Evolutionary conservation across 192 early-diverging fungal genomes (phyloP), one percentile per base, ranked within the genome.

Genomic region (Coemansia sp.): DNA sequence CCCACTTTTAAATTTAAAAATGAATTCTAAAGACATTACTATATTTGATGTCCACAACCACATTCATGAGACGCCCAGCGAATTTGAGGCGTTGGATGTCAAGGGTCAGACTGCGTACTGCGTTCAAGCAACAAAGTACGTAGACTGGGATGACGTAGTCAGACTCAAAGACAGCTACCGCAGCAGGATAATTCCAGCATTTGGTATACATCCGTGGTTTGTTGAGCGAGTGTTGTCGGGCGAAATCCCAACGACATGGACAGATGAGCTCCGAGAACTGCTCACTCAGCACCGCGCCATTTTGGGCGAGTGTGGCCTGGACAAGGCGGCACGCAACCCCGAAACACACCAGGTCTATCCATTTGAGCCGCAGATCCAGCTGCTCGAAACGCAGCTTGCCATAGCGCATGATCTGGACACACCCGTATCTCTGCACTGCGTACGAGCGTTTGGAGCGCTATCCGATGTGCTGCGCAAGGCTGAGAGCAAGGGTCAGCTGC

Each of bases 401-500:
- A 62, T 97, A 22, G 93, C 93, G 4, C 82, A 83, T 17, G 84
- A 86, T 5, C 60, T 91, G 23, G 29, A 74, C 22, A 76, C 88
- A 11, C 80, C 86, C 0, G 87, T 91, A 19, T 91, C 87, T 31
- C 70, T 94, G 41, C 93, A 96, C 68, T 87, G 86, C 62, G 94
- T 96, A 21, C 90, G 87, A 48, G 86, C 87, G 17, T 88, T 88
- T 56, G 91, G 91, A 1, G 57, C 77, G 16, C 61, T 91, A 64
- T 75, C 61, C 25, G 82, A 72, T 54, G 69, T 69, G 64, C 67
- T 75, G 21, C 67, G 61, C 38, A 68, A 61, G 25, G 69, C 58
- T 19, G 76, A 61, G 50, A 62, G 31, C 16, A 57, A 39, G 17
- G 65, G 39, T 26, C 54, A 37, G 23, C 70, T 88, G 19, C 88